Evolutionary conservation across 2,329 filamentous ascomycete genomes (phyloP), one percentile per base, ranked within the genome.

Genomic region (Exophiala dermatitidis): DNA sequence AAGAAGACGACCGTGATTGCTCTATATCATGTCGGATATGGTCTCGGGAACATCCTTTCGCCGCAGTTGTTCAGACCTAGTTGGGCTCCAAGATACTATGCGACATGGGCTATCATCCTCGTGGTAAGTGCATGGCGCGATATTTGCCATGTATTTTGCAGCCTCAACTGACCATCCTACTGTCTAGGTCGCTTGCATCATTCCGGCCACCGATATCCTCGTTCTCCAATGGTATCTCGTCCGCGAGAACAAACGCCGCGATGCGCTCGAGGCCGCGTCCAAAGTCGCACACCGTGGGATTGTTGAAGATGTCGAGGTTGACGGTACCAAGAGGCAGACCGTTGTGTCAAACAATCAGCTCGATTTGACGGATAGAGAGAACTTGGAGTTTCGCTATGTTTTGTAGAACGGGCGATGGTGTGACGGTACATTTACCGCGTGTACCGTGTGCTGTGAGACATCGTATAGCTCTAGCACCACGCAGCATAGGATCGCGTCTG

Each of bases 1-100:
- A 83, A 83, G 63, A 82, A 84, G 63, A 79, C 83, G 46, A 76
- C 82, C 31, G 80, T 79, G 12, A 82, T 80, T 12, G 79, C 77
- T 1, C 74, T 80, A 53, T 71, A 82, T 2, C 82, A 80, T 68
- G 70, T 83, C 5, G 79, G 78, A 0, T 78, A 79, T 51, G 81
- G 79, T 59, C 72, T 77, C 2, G 81, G 80, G 2, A 83, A 83
- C 60, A 80, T 83, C 41, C 74, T 74, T 2, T 77, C 80, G 0
- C 81, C 81, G 0, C 82, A 83, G 65, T 82, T 84, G 67, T 84
- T 82, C 65, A 74, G 75, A 40, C 66, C 73, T 0, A 62, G 71
- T 10, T 78, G 84, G 62, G 66, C 69, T 63, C 77, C 77, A 3
- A 66, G 64, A 2, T 79, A 79, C 48, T 54, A 10, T 66, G 59